These are phyloP conservation scores for Russula griseocarnosa DNA, from an alignment of 768 basidiomycete species.

Conservation along the genomic window DNA sequence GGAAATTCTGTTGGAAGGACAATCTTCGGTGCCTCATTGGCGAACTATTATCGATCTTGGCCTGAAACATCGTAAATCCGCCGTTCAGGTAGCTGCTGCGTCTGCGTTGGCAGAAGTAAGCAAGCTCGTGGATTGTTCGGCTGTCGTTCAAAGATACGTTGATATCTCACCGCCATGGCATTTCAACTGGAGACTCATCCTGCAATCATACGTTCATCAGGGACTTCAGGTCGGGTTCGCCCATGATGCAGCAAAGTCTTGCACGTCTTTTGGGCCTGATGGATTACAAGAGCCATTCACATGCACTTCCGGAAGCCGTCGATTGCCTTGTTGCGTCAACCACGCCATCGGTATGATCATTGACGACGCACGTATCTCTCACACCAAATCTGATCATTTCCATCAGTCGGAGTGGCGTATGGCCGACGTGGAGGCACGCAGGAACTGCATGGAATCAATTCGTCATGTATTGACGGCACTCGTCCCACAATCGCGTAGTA, in stretches of 20 bases:
- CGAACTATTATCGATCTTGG: conserved; percentile 62
- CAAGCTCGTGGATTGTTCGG: conserved; percentile 58
- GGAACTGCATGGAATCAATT: conserved; percentile 50
- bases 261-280: conserved; percentile 65
- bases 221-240: conserved; percentile 52
- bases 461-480: conserved; percentile 47
- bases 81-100: conserved; percentile 77
- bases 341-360: conserved; percentile 44
- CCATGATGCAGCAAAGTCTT: conserved; percentile 66
- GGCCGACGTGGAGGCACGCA: conserved; percentile 54
- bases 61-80: conserved; percentile 58
- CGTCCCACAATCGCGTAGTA: conserved; percentile 44
- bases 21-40: conserved; percentile 57
- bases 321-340: conserved; percentile 58
- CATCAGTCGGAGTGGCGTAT: conserved; percentile 37
- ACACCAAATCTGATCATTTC: conserved; percentile 27
- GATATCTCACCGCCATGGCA: conserved; percentile 14
- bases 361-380: conserved; percentile 30
- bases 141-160: conserved; percentile 71
- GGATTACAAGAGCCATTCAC: conserved; percentile 55
- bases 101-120: conserved; percentile 66
- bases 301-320: conserved; percentile 52
- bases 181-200: conserved; percentile 12
- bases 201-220: conserved; percentile 50
- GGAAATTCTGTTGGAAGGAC: conserved; percentile 45